A percentile compares a stretch with the other conserved stretches of the same genome.
These are phyloP conservation scores for Syzygium aromaticum DNA, from an alignment of 345 rosid genomes.

Conservation along the genomic window DNA sequence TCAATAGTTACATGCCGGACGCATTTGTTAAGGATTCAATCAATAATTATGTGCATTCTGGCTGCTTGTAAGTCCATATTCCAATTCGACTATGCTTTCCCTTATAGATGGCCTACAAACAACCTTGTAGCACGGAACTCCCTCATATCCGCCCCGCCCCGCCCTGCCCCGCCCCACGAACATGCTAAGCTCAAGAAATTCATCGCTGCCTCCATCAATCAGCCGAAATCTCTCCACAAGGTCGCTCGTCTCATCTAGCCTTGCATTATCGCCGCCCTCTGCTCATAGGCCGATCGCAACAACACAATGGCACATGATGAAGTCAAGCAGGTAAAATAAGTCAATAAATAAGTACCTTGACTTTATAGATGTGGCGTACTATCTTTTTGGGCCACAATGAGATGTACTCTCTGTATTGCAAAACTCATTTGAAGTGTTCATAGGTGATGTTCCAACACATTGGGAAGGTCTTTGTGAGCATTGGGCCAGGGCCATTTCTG, in stretches of 20 bases:
- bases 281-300: slow-evolving; percentile 11
- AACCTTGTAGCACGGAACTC: slow-evolving; percentile 3
- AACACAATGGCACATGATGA: background rate
- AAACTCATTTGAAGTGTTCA: background rate
- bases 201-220: slow-evolving; percentile 3
- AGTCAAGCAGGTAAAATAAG: background rate
- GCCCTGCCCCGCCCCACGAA: slow-evolving; percentile 1
- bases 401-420: background rate
- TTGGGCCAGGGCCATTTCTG: slow-evolving; percentile 20
- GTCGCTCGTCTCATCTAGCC: slow-evolving; percentile 13
- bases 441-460: slow-evolving; percentile 23
- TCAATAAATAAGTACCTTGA: background rate
- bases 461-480: slow-evolving; percentile 16
- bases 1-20: slow-evolving; percentile 2
- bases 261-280: slow-evolving; percentile 10
- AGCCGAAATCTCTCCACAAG: slow-evolving; percentile 13
- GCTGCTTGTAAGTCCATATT: slow-evolving; percentile 4
- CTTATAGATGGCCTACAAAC: slow-evolving; percentile 13
- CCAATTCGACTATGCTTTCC: slow-evolving; percentile 5
- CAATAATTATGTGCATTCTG: slow-evolving; percentile 18
- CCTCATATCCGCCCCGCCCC: too few species aligned
- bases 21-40: slow-evolving; percentile 17
- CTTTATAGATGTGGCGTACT: background rate
- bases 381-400: background rate
- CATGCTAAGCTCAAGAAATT: slow-evolving; percentile 15